Percentiles rank a stretch among this genome's conserved stretches.
Conservation (phyloP, 805 yeast genomes). For the Myxozyma neotropica region DNA sequence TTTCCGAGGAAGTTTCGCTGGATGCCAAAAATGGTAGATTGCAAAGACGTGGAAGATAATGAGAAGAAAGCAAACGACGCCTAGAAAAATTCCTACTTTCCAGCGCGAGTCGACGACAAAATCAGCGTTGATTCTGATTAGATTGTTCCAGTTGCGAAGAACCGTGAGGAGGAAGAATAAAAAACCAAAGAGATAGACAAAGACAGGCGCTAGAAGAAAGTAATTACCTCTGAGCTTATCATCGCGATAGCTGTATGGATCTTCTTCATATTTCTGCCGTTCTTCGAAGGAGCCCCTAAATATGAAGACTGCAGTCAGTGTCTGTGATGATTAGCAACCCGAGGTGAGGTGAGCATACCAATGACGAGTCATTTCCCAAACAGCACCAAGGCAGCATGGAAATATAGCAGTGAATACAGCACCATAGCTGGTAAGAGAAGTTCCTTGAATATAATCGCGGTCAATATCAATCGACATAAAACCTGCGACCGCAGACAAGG, state of each 20-base stretch:
- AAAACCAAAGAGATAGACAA: conserved; percentile 36
- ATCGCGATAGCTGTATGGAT: conserved; percentile 35
- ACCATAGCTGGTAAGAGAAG: conserved; percentile 35
- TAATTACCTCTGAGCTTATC: conserved; percentile 34
- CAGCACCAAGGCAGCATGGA: conserved; percentile 34
- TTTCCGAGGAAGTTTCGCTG: conserved; percentile 28
- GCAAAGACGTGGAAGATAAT: conserved; percentile 30
- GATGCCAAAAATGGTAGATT: conserved; percentile 35
- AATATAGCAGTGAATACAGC: conserved; percentile 35
- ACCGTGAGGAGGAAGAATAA: conserved; percentile 38
- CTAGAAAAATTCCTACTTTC: conserved; percentile 38
- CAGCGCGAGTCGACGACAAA: conserved; percentile 35
- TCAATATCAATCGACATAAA: conserved; percentile 40
- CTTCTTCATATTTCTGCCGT: conserved; percentile 36
- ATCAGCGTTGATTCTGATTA: conserved; percentile 11
- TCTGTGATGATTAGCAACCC: neutral
- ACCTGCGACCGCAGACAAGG: conserved; percentile 38
- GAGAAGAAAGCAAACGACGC: conserved; percentile 34
- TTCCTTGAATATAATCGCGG: conserved; percentile 39
- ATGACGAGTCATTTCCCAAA: conserved; percentile 39
- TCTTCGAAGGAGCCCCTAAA: conserved; percentile 39
- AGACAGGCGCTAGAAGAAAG: conserved; percentile 36
- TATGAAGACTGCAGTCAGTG: neutral
- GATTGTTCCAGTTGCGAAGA: conserved; percentile 37
- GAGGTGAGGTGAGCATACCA: conserved; percentile 28